Base-by-base conservation (phyloP, 805 yeast species). In the Starmera caribaea region DNA sequence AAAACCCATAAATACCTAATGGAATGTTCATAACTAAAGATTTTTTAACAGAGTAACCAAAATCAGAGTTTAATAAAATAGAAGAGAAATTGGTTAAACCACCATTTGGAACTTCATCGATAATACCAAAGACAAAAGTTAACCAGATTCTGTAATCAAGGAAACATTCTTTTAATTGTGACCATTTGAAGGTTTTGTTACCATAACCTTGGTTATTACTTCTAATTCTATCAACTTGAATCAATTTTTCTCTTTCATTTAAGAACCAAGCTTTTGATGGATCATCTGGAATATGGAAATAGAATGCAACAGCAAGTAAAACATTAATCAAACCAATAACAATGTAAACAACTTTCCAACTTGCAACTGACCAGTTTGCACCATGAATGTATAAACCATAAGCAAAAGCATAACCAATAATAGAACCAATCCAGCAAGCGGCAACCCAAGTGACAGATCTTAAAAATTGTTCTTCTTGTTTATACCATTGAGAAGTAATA, bases 331-430 rank as follows among this genome's bases (percentile, higher is more conserved):
- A 53, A 13, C 92, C 94, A 33, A 74, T 68, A 27, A 79, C 63
- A 36, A 82, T 59, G 52, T 71, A 82, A 4, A 79, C 54, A 12
- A 74, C 54, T 50, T 72, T 76, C 89, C 89, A 83, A 3, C 79
- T 65, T 3, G 57, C 63, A 5, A 76, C 57, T 24, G 63, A 38
- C 54, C 66, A 73, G 8, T 51, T 38, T n/a, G 54, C 59, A 12
- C 54, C 60, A 47, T 70, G 62, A 10, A 44, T 43, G 43, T 65
- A 59, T 38, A 72, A 49, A 13, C 79, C 81, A 47, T 76, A 76
- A 1, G 83, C 76, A 41, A 79, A 69, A 10, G 68, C 65, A 26
- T 70, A 67, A 14, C 79, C 75, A 27, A 74, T 34, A 21, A 73
- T 57, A 27, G 65, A 59, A 42, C 76, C 77, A n/a, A 68, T 46